Percentiles rank a stretch among this genome's conserved stretches.
phyloP scores from a whole-genome alignment of 805 yeast genomes.

The Torulaspora franciscae region DNA sequence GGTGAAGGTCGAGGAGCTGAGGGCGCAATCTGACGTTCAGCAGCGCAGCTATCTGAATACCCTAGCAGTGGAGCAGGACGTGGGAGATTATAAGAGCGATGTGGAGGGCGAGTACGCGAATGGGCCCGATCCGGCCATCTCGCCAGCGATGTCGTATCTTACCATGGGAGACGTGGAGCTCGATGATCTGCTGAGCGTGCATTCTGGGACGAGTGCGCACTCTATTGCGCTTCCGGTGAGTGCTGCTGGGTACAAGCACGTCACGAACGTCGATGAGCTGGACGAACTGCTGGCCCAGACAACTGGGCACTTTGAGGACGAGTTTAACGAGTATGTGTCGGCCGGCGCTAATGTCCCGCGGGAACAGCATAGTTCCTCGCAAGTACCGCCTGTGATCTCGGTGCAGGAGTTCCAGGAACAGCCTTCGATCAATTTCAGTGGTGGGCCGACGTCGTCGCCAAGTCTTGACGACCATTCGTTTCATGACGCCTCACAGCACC shows the following conservation, averaged over 20 bases:
- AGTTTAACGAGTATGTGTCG: conserved; percentile 7
- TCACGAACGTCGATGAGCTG: conserved; percentile 24
- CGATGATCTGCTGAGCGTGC: conserved; percentile 31
- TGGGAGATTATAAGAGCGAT: conserved; percentile 13
- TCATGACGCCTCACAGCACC: conserved; percentile 9
- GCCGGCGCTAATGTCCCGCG: conserved; percentile 1
- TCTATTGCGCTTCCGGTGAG: conserved; percentile 25
- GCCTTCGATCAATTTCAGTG: conserved; percentile 1
- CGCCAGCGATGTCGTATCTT: conserved; percentile 28
- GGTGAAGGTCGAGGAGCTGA: conserved; percentile 7
- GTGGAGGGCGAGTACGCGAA: conserved; percentile 12
- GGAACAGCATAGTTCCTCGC: conserved; percentile 2
- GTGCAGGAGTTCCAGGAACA: conserved; percentile 25
- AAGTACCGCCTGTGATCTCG: conserved; percentile 26
- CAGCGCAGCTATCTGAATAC: conserved; percentile 8
- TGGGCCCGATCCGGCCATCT: conserved; percentile 24
- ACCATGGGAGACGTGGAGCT: conserved; percentile 27
- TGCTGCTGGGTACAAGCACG: conserved; percentile 26
- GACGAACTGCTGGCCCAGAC: conserved; percentile 16
- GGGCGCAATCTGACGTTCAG: conserved; percentile 1
- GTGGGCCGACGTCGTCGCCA: conserved; percentile 7
- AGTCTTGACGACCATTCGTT: conserved; percentile 7
- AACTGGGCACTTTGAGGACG: conserved; percentile 8
- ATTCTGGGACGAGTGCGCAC: conserved; percentile 23
- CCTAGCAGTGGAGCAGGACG: conserved; percentile 8